A percentile compares a stretch with the other conserved stretches of the same genome.
These are phyloP conservation scores for Yueomyces sinensis DNA, from an alignment of 805 yeast species.

Conservation along the genomic window DNA sequence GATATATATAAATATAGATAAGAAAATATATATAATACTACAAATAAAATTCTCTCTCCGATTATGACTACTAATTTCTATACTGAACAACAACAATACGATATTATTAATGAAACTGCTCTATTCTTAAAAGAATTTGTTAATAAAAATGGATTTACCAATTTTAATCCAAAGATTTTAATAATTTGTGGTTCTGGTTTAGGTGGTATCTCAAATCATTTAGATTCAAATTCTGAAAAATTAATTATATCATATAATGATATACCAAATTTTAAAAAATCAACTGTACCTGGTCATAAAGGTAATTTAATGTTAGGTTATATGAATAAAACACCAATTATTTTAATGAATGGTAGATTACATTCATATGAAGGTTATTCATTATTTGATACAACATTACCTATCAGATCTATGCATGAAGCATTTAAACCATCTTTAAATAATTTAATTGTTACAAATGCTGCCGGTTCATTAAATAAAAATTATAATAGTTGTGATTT, in stretches of 20 bases:
- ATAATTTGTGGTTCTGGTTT: constrained; percentile 93
- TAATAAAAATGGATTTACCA: background rate
- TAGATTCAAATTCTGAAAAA: constrained; percentile 22
- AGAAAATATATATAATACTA: too few species aligned
- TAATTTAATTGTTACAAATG: constrained; percentile 76
- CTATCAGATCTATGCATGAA: constrained; percentile 65
- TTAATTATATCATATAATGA: constrained; percentile 45
- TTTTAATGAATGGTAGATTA: constrained; percentile 88
- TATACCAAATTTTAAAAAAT: constrained; percentile 68
- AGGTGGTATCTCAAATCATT: constrained; percentile 62
- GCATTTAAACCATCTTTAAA: constrained; percentile 41
- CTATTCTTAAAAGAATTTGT: constrained; percentile 1
- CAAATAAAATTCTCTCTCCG: too few species aligned
- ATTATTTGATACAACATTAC: constrained; percentile 73
- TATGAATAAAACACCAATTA: constrained; percentile 63
- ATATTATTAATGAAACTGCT: constrained; percentile 1
- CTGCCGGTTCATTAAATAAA: constrained; percentile 81
- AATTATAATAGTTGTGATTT: constrained; percentile 68
- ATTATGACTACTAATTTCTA: constrained; percentile 1
- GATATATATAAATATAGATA: too few species aligned
- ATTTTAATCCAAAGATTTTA: constrained; percentile 30
- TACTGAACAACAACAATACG: constrained; percentile 3
- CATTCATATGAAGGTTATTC: constrained; percentile 88
- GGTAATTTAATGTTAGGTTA: constrained; percentile 73
- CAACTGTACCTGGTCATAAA: constrained; percentile 86